Evolutionary conservation across 257 asterid genomes (phyloP), one percentile per base, ranked within the genome.

Genomic region (Voacanga thouarsii): DNA sequence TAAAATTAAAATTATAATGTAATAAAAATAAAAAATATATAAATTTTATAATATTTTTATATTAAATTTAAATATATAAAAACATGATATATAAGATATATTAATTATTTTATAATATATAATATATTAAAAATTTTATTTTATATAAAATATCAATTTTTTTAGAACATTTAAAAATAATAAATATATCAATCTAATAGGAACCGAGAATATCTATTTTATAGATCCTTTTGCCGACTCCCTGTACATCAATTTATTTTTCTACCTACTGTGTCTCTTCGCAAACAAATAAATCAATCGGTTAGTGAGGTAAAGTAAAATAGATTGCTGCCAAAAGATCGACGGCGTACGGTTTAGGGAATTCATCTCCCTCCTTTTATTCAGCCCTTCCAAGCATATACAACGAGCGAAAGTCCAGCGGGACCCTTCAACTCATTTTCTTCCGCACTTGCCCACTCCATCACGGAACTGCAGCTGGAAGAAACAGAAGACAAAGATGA

Each of bases 401-500:
- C 88, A n/a, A 86, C 79, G 79, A 90, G 80, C 6, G 94, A 90
- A 79, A 87, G 88, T 44, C 89, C 92, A 23, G 85, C 79, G 43
- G 86, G 86, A 56, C 82, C 83, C 81, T 82, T 83, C 63, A 86
- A 83, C 75, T 88, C 90, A n/a, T 84, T 88, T 51, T 90, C 94
- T 70, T 87, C 94, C 47, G 82, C 77, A 44, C 89, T 86, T 11
- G 88, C 94, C 94, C 94, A 90, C 39, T 90, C 92, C 90, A 90
- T 86, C 2, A 90, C 94, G 5, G 92, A 86, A 55, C 88, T 88
- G 80, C 90, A 87, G 44, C 84, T 85, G 4, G 88, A 84, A 9
- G 92, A 88, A 49, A 85, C 86, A 16, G 94, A 90, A 4, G 92
- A 88, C 55, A 89, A 43, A 3, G 91, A 89, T 14, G 83, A 76